Conservation (phyloP, 2,329 filamentous ascomycete genomes). For the Aschersonia sp. region DNA sequence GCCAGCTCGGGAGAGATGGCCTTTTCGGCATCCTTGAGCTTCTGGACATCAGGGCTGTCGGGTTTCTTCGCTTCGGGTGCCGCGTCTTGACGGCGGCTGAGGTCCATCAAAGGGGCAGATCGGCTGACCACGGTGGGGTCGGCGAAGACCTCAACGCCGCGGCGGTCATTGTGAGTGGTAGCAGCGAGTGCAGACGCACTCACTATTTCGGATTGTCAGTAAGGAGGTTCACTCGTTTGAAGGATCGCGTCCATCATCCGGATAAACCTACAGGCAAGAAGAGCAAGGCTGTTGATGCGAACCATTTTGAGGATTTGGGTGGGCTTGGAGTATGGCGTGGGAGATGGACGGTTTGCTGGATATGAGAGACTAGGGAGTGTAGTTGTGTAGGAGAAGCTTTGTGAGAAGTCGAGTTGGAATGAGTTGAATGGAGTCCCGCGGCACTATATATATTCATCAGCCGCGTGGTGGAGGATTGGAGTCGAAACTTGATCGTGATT, state of each 20-base stretch:
- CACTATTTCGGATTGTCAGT: neutral
- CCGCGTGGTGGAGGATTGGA: no score
- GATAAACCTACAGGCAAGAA: constrained; percentile 3
- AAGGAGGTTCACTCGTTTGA: neutral
- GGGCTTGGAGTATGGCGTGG: no score
- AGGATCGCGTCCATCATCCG: neutral
- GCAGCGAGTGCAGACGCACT: constrained; percentile 3
- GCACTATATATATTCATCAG: no score
- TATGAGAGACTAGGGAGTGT: neutral
- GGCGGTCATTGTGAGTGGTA: constrained; percentile 1
- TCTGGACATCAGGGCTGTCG: constrained; percentile 1
- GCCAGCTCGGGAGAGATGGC: neutral
- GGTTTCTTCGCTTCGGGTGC: neutral
- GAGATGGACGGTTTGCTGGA: neutral
- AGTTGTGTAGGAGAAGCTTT: neutral
- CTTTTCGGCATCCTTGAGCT: constrained; percentile 1
- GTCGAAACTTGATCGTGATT: no score
- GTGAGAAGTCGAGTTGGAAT: neutral
- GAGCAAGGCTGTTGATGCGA: constrained; percentile 2
- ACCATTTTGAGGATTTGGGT: constrained; percentile 3
- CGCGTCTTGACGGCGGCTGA: no score
- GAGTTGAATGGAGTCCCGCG: neutral
- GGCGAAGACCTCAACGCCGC: neutral
- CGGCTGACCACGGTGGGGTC: neutral
- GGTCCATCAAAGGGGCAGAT: neutral